Conservation (phyloP, 345 rosid species). For the Euphorbia pulcherrima region DNA sequence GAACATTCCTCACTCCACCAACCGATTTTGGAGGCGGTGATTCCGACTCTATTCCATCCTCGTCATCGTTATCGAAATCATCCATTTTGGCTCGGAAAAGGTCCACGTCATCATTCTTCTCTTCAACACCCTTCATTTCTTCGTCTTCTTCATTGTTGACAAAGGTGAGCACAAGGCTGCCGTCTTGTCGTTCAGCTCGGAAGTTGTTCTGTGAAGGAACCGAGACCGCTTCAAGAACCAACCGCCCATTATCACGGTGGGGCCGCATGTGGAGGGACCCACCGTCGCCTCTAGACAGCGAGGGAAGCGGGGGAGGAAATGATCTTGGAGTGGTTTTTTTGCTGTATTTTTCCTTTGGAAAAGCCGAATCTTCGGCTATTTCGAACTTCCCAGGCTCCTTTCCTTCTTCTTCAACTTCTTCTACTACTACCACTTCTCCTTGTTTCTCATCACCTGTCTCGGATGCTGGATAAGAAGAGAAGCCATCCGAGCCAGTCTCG, state of each 20-base stretch:
- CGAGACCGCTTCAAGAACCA: conserved; percentile 88
- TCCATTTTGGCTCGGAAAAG: conserved; percentile 20
- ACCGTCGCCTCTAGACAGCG: conserved; percentile 51
- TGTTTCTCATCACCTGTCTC: conserved; percentile 48
- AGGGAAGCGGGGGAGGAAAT: conserved; percentile 80
- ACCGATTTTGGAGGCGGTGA: conserved; percentile 34
- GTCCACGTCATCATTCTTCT: not conserved
- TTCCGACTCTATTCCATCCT: conserved; percentile 9
- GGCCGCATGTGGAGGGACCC: conserved; percentile 58
- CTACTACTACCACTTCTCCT: conserved; percentile 31
- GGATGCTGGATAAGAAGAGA: conserved; percentile 57
- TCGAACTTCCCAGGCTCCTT: conserved; percentile 14
- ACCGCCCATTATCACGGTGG: conserved; percentile 73
- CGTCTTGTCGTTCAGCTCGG: conserved; percentile 69
- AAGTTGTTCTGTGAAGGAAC: conserved; percentile 65
- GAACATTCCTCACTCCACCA: conserved; percentile 36
- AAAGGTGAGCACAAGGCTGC: conserved; percentile 87
- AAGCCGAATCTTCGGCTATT: conserved; percentile 21
- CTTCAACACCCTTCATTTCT: conserved; percentile 4
- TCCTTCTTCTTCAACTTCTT: conserved; percentile 24
- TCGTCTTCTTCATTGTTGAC: conserved; percentile 21
- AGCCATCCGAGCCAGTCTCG: conserved; percentile 86
- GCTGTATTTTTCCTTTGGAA: conserved; percentile 16
- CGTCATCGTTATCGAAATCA: conserved; percentile 13
- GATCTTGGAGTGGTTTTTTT: conserved; percentile 35